phyloP scores from a whole-genome alignment of 768 basidiomycete genomes.

The Mycena leptocephala region DNA sequence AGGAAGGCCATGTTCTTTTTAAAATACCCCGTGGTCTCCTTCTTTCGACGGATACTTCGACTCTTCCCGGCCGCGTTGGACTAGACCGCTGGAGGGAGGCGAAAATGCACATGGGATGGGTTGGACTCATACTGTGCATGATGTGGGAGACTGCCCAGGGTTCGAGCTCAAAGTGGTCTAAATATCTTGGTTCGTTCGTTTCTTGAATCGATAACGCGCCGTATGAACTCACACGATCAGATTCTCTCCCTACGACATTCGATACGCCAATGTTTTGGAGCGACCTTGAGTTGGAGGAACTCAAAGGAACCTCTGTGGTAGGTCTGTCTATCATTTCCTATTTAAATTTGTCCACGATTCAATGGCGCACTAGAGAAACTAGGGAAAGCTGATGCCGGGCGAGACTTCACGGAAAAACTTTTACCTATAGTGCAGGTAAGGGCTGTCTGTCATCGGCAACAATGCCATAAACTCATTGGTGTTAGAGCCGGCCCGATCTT shows the following conservation, averaged over 20 bases:
- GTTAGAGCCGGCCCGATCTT: conserved; percentile 79
- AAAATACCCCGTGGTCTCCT: conserved; percentile 84
- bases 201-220: background rate
- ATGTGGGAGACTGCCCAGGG: conserved; percentile 93
- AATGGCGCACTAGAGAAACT: conserved; percentile 76
- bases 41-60: conserved; percentile 85
- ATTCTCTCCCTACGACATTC: conserved; percentile 79
- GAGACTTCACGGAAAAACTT: conserved; percentile 77
- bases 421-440: conserved; percentile 81
- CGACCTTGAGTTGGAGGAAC: conserved; percentile 77
- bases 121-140: conserved; percentile 91
- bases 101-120: conserved; percentile 83
- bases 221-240: conserved; percentile 51
- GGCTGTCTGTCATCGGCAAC: conserved; percentile 2
- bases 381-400: conserved; percentile 87
- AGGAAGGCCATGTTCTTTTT: conserved; percentile 88
- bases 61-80: conserved; percentile 74
- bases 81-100: conserved; percentile 74
- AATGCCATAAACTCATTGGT: conserved; percentile 3
- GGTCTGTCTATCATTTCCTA: conserved; percentile 65
- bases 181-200: conserved; percentile 77
- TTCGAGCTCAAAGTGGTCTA: conserved; percentile 74
- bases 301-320: conserved; percentile 91
- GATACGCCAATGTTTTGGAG: conserved; percentile 97
- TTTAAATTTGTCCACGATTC: background rate